Base-by-base conservation (phyloP, 106 monocot genomes). In the Dendrobium officinale region DNA sequence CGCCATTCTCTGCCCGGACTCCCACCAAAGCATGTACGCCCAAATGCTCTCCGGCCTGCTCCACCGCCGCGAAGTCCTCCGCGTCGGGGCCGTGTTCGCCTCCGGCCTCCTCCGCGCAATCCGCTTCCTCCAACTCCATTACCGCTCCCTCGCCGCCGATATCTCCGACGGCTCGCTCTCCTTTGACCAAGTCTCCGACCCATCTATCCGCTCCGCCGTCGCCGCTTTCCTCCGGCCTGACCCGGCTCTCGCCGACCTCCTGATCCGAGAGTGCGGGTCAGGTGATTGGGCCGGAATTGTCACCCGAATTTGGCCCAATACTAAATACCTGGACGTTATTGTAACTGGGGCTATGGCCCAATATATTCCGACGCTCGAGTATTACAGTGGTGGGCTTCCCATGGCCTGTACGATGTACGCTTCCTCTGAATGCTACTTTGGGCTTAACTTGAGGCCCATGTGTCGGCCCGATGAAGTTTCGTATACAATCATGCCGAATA, bases 381-480 rank as follows among this genome's bases (percentile, higher is more conserved):
- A 85, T 83, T 91, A 91, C 85, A 85, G 95, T 75, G 93, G 95
- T 0, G 89, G 91, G 19, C 81, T 95, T 0, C 95, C 93, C 42
- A 88, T 95, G 95, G 88, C 91, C 5, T 89, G 95, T 81, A 95
- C 95, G 42, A 93, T 93, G 95, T 95, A 95, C 80, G 95, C 95
- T 6, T 95, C 95, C 0, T 93, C 93, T 2, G 95, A 95, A 72
- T 93, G 93, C 85, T 95, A 95, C 83, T 95, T 95, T 85, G 95
- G 95, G 29, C 82, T 95, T 73, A 95, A 95, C 55, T 88, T 95
- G 73, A 79, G 80, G 22, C 95, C 95, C 22, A 93, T 95, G 82
- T 88, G 86, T 75, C 48, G 55, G 15, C 91, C 88, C 0, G 88
- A 86, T 5, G 86, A 91, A 68, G 88, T 91, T 0, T 55, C 58